Conservation (phyloP, 164 flowering plant genomes). For the Annona squamosa region DNA sequence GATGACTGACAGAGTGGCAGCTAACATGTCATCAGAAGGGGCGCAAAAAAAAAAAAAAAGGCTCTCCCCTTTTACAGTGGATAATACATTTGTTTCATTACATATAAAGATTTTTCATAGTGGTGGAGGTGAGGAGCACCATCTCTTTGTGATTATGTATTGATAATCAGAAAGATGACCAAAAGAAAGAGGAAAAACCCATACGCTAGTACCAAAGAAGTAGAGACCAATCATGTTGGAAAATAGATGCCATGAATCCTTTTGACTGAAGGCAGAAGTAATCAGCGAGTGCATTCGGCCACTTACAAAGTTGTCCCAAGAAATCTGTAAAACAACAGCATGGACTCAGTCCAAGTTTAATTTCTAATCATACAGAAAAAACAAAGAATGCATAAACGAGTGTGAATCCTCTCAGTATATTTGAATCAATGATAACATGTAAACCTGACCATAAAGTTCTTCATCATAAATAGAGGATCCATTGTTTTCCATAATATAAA, state of each 20-base stretch:
- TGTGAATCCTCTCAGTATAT: neutral
- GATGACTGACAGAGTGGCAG: no score
- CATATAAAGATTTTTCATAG: no score
- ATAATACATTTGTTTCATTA: no score
- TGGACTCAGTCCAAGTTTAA: neutral
- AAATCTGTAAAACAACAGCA: constrained; percentile 41
- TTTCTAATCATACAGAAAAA: neutral
- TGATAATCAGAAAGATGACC: neutral
- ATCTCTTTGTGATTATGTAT: neutral
- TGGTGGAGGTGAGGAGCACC: neutral
- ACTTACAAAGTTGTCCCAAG: constrained; percentile 60
- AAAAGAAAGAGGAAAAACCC: constrained; percentile 5
- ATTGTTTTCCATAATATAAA: constrained; percentile 64
- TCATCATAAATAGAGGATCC: constrained; percentile 54
- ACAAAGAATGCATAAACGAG: neutral
- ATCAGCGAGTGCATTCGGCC: constrained; percentile 80
- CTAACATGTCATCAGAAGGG: no score
- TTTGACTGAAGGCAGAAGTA: constrained; percentile 88
- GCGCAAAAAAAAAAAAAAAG: no score
- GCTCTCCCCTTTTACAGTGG: no score
- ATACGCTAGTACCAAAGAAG: constrained; percentile 75
- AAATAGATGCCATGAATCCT: constrained; percentile 45
- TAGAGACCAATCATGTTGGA: constrained; percentile 91
- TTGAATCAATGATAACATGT: neutral
- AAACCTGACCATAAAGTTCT: constrained; percentile 52